phyloP scores from a whole-genome alignment of 2,329 filamentous ascomycete species.

The Colletotrichum neosansevieriae region DNA sequence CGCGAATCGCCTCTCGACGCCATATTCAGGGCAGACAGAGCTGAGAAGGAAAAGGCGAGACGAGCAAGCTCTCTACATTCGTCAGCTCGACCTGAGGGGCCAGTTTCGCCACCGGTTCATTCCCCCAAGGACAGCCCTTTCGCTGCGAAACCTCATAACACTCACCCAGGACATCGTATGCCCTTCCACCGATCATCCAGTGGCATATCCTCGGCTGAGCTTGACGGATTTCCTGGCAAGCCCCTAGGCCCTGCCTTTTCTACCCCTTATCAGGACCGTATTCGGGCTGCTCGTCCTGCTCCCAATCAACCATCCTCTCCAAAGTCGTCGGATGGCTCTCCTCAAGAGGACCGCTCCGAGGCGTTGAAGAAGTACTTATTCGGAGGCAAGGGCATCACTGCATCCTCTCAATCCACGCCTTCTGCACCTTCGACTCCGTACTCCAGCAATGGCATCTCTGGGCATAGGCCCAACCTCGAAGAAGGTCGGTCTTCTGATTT shows the following conservation, averaged over 20 bases:
- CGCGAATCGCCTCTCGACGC: conserved; percentile 86
- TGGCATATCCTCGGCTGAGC: conserved; percentile 75
- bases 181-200: conserved; percentile 42
- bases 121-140: conserved; percentile 49
- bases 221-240: conserved; percentile 69
- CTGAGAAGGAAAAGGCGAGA: conserved; percentile 75
- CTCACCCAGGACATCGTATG: conserved; percentile 34
- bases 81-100: conserved; percentile 52
- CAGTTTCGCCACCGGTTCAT: conserved; percentile 65
- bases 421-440: conserved; percentile 14
- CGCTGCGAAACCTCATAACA: conserved; percentile 30
- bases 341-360: conserved; percentile 54
- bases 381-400: conserved; percentile 49
- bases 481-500: conserved; percentile 52
- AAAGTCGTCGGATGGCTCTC: conserved; percentile 29
- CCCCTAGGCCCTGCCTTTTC: conserved; percentile 76
- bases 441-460: conserved; percentile 14
- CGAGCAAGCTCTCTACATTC: conserved; percentile 64
- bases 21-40: conserved; percentile 88
- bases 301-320: conserved; percentile 38
- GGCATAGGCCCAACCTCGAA: conserved; percentile 7
- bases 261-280: conserved; percentile 72
- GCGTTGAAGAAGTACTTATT: conserved; percentile 70
- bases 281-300: conserved; percentile 63
- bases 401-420: conserved; percentile 28